A percentile compares a stretch with the other conserved stretches of the same genome.
Evolutionary conservation across 1,284 basidiomycete genomes (phyloP).

Genomic region (Inonotus obliquus): DNA sequence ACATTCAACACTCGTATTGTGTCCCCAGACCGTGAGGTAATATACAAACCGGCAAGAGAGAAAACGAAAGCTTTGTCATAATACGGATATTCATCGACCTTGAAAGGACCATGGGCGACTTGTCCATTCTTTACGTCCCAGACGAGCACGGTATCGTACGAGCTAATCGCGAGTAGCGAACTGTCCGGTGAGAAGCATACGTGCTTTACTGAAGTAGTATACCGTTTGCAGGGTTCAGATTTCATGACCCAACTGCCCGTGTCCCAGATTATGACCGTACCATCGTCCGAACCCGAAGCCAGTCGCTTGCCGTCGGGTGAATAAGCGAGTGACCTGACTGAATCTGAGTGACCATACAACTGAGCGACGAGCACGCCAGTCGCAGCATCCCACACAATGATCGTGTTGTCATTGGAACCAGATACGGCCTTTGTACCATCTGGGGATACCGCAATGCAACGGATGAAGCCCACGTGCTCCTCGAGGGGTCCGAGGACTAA

Average conservation of each 20-base stretch:
- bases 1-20: constrained; percentile 86
- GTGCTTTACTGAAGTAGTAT: neutral
- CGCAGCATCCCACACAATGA: neutral
- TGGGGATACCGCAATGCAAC: neutral
- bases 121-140: neutral
- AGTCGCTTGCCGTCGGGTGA: neutral
- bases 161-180: neutral
- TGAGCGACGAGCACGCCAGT: neutral
- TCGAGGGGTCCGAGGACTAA: neutral
- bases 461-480: neutral
- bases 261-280: constrained; percentile 1
- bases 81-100: neutral
- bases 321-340: neutral
- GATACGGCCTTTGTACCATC: neutral
- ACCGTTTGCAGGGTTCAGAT: neutral
- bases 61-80: neutral
- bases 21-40: constrained; percentile 89
- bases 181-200: constrained; percentile 2
- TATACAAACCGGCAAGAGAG: constrained; percentile 12
- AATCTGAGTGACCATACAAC: neutral
- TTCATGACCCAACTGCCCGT: neutral
- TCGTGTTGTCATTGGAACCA: neutral
- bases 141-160: neutral
- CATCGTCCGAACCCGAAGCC: neutral
- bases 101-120: no score